Percentiles rank a stretch among this genome's conserved stretches.
Evolutionary conservation across 345 rosid genomes (phyloP).

Genomic region (Clausena lansium): DNA sequence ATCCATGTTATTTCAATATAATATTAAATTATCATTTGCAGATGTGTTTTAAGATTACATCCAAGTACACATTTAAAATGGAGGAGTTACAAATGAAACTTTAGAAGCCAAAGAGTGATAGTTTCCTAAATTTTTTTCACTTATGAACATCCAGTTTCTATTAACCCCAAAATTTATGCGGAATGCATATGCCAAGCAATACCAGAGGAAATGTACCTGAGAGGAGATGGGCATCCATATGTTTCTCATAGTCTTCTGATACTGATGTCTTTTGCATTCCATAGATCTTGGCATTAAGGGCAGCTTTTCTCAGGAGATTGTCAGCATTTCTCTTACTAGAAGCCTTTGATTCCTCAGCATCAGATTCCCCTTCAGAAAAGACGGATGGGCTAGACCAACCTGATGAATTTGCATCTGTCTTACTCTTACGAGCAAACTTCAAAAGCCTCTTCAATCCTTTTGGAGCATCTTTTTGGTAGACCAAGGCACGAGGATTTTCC

Average conservation of each 20-base stretch:
- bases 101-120: not conserved
- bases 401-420: slow-evolving; percentile 52
- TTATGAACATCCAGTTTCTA: not conserved
- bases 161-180: not conserved
- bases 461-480: slow-evolving; percentile 58
- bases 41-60: not conserved
- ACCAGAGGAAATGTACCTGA: slow-evolving; percentile 36
- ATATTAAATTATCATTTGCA: not conserved
- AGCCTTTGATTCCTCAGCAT: slow-evolving; percentile 46
- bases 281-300: slow-evolving; percentile 42
- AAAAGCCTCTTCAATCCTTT: slow-evolving; percentile 69
- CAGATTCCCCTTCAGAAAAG: slow-evolving; percentile 71
- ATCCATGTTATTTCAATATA: not conserved
- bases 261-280: slow-evolving; percentile 30
- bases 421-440: slow-evolving; percentile 68
- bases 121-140: not conserved
- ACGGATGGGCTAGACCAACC: slow-evolving; percentile 69
- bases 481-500: slow-evolving; percentile 56
- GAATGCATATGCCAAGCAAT: not conserved
- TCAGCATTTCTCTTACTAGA: slow-evolving; percentile 46
- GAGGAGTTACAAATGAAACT: not conserved
- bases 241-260: slow-evolving; percentile 27
- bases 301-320: slow-evolving; percentile 44
- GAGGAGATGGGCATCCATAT: slow-evolving; percentile 28
- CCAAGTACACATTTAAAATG: not conserved